Conservation (phyloP, 2,329 filamentous ascomycete genomes). For the Epichloe typhina region DNA sequence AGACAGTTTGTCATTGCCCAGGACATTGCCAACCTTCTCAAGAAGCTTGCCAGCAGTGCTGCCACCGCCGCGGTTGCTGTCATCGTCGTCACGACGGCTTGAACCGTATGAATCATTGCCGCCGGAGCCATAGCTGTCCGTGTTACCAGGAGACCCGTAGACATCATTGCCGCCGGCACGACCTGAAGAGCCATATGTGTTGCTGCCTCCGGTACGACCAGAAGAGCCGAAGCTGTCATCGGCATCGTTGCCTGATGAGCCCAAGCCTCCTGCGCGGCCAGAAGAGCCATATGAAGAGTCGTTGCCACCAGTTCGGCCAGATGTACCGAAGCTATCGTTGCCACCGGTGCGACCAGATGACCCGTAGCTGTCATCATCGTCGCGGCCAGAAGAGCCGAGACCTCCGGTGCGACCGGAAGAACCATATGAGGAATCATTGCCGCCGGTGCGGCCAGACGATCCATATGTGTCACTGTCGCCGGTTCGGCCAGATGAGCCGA, state of each 20-base stretch:
- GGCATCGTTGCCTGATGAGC: constrained; percentile 5
- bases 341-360: constrained; percentile 8
- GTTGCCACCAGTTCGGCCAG: too few species aligned
- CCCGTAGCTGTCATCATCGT: constrained; percentile 9
- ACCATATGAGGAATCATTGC: constrained; percentile 8
- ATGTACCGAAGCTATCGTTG: constrained; percentile 1
- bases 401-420: not conserved
- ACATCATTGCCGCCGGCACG: too few species aligned
- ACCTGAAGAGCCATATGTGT: constrained; percentile 1
- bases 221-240: constrained; percentile 9
- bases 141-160: constrained; percentile 9
- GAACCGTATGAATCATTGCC: constrained; percentile 5
- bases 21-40: constrained; percentile 40
- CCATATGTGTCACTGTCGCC: constrained; percentile 9
- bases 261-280: constrained; percentile 3
- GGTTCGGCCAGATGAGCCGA: constrained; percentile 8
- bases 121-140: constrained; percentile 7
- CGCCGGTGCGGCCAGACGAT: constrained; percentile 6
- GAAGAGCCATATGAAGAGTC: constrained; percentile 8
- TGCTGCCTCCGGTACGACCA: constrained; percentile 6
- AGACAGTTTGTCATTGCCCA: constrained; percentile 26
- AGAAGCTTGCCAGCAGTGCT: constrained; percentile 42
- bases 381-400: constrained; percentile 10
- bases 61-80: constrained; percentile 17
- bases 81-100: not conserved